Percentiles rank a stretch among this genome's conserved stretches.
Conservation (phyloP, 108 stramenopile species). For the Aureococcus anophagefferens region DNA sequence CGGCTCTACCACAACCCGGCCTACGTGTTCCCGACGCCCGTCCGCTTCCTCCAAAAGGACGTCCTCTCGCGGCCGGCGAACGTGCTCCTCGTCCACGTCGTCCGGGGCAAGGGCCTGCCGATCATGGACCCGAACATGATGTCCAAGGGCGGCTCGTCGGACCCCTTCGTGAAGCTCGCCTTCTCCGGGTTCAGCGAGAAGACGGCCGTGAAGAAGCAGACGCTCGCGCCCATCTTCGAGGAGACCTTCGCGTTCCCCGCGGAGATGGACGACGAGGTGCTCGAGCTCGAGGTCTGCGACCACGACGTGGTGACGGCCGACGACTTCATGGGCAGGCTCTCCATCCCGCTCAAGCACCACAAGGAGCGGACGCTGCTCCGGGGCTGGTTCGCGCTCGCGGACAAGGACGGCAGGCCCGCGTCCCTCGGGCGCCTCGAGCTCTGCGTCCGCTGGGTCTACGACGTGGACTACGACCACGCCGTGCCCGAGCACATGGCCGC, state of each 20-base stretch:
- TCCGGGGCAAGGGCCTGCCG: slow-evolving; percentile 7
- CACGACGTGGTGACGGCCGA: slow-evolving; percentile 6
- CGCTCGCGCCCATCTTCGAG: slow-evolving; percentile 1
- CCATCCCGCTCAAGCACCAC: not conserved
- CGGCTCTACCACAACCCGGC: too few species aligned
- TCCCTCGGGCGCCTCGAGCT: not conserved
- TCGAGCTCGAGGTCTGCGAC: not conserved
- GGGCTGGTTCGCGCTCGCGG: slow-evolving; percentile 2
- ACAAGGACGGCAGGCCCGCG: too few species aligned
- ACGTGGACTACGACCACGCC: not conserved
- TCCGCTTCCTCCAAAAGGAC: too few species aligned
- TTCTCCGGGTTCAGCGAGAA: not conserved
- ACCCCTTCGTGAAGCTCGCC: not conserved
- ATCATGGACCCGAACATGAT: slow-evolving; percentile 20
- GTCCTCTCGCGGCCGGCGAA: not conserved
- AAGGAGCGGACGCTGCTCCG: slow-evolving; percentile 3
- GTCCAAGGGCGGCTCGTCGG: slow-evolving; percentile 8
- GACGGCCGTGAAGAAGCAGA: slow-evolving; percentile 4
- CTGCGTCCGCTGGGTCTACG: not conserved
- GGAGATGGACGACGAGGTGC: not conserved
- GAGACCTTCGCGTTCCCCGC: not conserved
- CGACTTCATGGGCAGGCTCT: slow-evolving; percentile 8
- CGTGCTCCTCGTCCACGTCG: slow-evolving; percentile 1
- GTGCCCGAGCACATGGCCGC: not conserved
- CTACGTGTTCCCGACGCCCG: too few species aligned